A percentile compares a stretch with the other conserved stretches of the same genome.
Conservation (phyloP, 2,329 filamentous ascomycete species). For the Nothophoma quercina region DNA sequence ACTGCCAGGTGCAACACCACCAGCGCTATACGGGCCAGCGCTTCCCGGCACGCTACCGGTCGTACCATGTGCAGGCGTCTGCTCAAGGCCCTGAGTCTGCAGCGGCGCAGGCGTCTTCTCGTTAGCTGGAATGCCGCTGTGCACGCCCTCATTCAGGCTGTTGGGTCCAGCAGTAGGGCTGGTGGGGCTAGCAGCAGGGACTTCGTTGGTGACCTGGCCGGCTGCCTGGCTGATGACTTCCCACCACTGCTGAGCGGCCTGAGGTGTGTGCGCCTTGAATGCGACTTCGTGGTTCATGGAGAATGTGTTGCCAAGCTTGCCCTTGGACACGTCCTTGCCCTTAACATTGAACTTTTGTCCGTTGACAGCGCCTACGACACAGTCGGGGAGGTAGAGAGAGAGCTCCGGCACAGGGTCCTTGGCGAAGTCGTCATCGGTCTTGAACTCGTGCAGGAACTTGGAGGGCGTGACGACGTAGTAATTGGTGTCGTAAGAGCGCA, state of each 20-base stretch:
- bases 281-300: slow-evolving; percentile 79
- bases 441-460: slow-evolving; percentile 94
- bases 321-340: slow-evolving; percentile 87
- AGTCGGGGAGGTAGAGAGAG: slow-evolving; percentile 91
- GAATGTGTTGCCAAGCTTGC: slow-evolving; percentile 79
- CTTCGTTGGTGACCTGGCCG: slow-evolving; percentile 57
- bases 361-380: slow-evolving; percentile 73
- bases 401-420: slow-evolving; percentile 83
- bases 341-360: slow-evolving; percentile 93
- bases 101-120: slow-evolving; percentile 38
- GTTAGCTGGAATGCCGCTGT: slow-evolving; percentile 2
- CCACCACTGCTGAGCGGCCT: slow-evolving; percentile 87
- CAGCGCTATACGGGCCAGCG: slow-evolving; percentile 19
- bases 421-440: slow-evolving; percentile 79
- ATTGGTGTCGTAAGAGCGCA: slow-evolving; percentile 78
- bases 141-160: slow-evolving; percentile 20
- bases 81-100: slow-evolving; percentile 44
- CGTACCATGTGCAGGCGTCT: slow-evolving; percentile 22
- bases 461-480: slow-evolving; percentile 92
- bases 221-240: slow-evolving; percentile 71
- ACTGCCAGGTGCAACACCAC: background rate
- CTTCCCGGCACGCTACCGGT: slow-evolving; percentile 27
- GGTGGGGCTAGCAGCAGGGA: slow-evolving; percentile 47
- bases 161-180: slow-evolving; percentile 42
- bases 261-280: slow-evolving; percentile 86